Evolutionary conservation across 2,329 filamentous ascomycete genomes (phyloP), one percentile per base, ranked within the genome.

Genomic region (Aspergillus jensenii): DNA sequence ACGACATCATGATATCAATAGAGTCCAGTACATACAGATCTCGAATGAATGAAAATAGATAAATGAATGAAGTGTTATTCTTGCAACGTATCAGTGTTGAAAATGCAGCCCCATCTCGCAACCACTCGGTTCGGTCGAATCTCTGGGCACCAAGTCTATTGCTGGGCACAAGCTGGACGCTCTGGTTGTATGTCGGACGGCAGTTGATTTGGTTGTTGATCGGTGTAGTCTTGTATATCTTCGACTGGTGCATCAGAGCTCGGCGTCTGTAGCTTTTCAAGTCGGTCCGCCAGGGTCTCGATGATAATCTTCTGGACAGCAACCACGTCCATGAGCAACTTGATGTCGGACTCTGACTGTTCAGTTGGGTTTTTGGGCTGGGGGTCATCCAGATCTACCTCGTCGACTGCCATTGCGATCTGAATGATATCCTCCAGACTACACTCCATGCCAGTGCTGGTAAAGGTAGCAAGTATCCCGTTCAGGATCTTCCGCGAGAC

Each of bases 1-100:
- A 46, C 19, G n/a, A 45, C 15, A 45, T 27, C 9, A 53, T 46
- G 31, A 46, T 47, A 54, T 33, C 33, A 19, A 54, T 54, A 54
- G 52, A 47, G n/a, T 27, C 17, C 21, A 27, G 41, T 40, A 17
- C 17, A 49, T 39, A 37, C 46, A 37, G 37, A 40, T 41, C 17
- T 17, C 9, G 40, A 43, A 43, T 17, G 40, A 17, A n/a, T 37
- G 35, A 37, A 14, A 12, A 37, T 5, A 37, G 35, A 37, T 37
- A 14, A 15, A n/a, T 15, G 35, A 37, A 37, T 37, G 35, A 37
- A 37, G 35, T n/a, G 35, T 6, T n/a, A 37, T 37, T 6, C 35
- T 37, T 7, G 12, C 9, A 37, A 37, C 12, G 14, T 15, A 37
- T 12, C 33, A 37, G 11, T 12, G 11, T n/a, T 37, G 15, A 37